A percentile compares a stretch with the other conserved stretches of the same genome.
phyloP scores from a whole-genome alignment of 2,329 filamentous ascomycete genomes.

The Beauveria caledonica region DNA sequence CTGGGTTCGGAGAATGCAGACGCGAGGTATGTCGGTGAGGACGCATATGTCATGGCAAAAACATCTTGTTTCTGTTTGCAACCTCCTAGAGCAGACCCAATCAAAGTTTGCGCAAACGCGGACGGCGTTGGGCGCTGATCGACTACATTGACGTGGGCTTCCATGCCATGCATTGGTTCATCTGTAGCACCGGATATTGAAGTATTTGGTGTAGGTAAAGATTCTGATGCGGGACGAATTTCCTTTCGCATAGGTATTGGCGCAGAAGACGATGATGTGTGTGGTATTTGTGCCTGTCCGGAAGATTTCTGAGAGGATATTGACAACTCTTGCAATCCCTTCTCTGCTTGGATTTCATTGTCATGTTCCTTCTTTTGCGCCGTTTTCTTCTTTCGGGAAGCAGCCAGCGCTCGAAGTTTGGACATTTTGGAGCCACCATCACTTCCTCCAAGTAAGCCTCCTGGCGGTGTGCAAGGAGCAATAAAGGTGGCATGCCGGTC shows the following conservation, averaged over 20 bases:
- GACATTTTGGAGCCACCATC: conserved; percentile 63
- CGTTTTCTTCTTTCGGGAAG: conserved; percentile 75
- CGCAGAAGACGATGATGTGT: neutral
- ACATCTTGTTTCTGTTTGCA: conserved; percentile 23
- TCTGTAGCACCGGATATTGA: neutral
- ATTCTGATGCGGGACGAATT: neutral
- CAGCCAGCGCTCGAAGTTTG: conserved; percentile 84
- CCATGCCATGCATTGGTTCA: neutral
- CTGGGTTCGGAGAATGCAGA: conserved; percentile 76
- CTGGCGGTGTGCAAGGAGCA: conserved; percentile 43
- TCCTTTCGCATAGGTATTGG: neutral
- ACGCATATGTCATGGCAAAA: conserved; percentile 42
- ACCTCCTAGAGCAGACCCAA: conserved; percentile 32
- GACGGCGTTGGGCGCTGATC: conserved; percentile 33
- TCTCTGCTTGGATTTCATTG: conserved; percentile 19
- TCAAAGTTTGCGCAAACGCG: conserved; percentile 46
- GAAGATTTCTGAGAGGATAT: conserved; percentile 19
- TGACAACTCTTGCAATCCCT: conserved; percentile 24
- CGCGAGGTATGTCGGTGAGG: conserved; percentile 39
- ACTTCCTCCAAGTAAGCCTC: conserved; percentile 72
- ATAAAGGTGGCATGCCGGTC: conserved; percentile 59
- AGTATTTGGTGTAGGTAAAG: neutral
- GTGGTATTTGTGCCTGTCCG: neutral
- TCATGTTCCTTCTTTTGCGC: conserved; percentile 45
- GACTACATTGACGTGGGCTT: neutral